phyloP scores from a whole-genome alignment of 441 rosid species.

The Syzygium syzygioides region DNA sequence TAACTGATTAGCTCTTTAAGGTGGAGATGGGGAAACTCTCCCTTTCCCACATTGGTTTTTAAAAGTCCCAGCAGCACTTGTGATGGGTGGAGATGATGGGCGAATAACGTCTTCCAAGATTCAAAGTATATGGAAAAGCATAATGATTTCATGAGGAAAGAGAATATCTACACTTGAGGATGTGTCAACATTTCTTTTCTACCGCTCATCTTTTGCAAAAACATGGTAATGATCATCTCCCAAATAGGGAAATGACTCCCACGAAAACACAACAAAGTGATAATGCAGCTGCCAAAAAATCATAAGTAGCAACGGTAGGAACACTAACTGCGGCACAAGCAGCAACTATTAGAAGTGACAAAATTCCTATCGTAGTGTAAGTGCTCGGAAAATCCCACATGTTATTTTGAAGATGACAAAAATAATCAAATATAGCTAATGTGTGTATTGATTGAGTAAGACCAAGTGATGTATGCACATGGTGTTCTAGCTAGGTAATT shows the following conservation, averaged over 20 bases:
- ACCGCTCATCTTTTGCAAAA: background rate
- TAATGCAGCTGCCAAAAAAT: background rate
- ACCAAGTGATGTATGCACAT: too few relatives aligned
- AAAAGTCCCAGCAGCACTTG: background rate
- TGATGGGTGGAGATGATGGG: background rate
- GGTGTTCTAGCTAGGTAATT: too few relatives aligned
- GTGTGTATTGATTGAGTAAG: background rate
- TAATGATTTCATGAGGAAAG: background rate
- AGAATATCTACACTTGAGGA: background rate
- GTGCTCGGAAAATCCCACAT: background rate
- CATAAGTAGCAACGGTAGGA: background rate
- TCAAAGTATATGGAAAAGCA: background rate
- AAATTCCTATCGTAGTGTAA: background rate
- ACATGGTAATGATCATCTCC: background rate
- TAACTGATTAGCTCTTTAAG: background rate
- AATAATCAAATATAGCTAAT: too few relatives aligned
- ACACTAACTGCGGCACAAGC: background rate
- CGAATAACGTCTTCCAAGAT: background rate
- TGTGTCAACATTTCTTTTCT: background rate
- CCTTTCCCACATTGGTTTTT: background rate
- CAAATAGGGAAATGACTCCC: background rate
- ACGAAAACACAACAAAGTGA: background rate
- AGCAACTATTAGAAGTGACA: background rate
- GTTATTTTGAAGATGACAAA: too few relatives aligned
- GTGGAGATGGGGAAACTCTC: background rate